Percentiles rank a stretch among this genome's conserved stretches.
phyloP scores from a whole-genome alignment of 805 yeast species.

The Wickerhamiella sergipiensis region DNA sequence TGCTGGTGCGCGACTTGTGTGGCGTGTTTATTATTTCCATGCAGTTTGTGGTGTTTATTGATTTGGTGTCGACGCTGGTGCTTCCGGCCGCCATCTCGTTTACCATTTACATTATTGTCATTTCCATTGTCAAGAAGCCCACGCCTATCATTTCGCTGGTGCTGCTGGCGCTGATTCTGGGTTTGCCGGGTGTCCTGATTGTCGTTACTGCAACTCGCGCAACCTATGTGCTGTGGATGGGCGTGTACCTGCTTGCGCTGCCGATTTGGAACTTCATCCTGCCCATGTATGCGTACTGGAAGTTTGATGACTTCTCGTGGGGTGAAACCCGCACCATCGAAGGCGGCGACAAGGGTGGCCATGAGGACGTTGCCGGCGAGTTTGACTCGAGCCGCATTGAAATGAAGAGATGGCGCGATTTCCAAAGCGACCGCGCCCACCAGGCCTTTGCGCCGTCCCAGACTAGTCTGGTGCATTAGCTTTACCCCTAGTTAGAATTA shows the following conservation, averaged over 20 bases:
- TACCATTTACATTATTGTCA: slow-evolving; percentile 63
- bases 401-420: slow-evolving; percentile 92
- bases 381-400: slow-evolving; percentile 83
- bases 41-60: slow-evolving; percentile 81
- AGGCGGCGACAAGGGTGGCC: slow-evolving; percentile 52
- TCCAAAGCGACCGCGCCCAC: slow-evolving; percentile 54
- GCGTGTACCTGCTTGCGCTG: slow-evolving; percentile 60
- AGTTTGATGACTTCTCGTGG: slow-evolving; percentile 93
- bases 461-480: neutral
- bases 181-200: slow-evolving; percentile 72
- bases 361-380: slow-evolving; percentile 60
- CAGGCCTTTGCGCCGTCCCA: neutral
- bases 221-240: slow-evolving; percentile 65
- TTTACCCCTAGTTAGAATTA: neutral
- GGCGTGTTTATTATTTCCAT: slow-evolving; percentile 91
- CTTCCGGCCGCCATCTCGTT: slow-evolving; percentile 79
- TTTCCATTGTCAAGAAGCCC: slow-evolving; percentile 57
- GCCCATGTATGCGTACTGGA: slow-evolving; percentile 84
- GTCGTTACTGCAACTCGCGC: slow-evolving; percentile 66
- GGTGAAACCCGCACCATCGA: slow-evolving; percentile 82
- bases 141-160: slow-evolving; percentile 68
- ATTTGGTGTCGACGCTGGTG: slow-evolving; percentile 74
- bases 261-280: slow-evolving; percentile 91
- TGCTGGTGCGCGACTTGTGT: slow-evolving; percentile 72
- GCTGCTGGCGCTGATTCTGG: slow-evolving; percentile 64